Percentiles rank a stretch among this genome's conserved stretches.
Conservation (phyloP, 345 rosid genomes). For the Acer campestre region DNA sequence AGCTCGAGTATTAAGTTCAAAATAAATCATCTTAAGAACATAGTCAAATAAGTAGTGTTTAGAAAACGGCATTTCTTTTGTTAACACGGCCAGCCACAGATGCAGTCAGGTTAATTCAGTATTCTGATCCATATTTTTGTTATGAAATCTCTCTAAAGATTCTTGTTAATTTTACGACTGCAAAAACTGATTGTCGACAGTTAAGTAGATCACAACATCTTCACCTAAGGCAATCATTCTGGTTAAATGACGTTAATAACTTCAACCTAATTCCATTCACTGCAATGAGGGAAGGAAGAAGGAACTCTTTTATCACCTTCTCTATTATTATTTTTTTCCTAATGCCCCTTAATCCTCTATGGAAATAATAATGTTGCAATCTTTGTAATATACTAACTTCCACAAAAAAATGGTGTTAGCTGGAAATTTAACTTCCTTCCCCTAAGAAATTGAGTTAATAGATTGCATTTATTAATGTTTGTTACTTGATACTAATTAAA, state of each 20-base stretch:
- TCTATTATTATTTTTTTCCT: neutral
- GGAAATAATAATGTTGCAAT: neutral
- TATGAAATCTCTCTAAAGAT: neutral
- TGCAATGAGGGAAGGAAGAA: neutral
- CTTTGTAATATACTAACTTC: neutral
- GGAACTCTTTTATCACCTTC: neutral
- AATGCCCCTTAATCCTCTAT: neutral
- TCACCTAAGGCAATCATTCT: neutral
- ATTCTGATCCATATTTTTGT: neutral
- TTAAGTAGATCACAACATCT: neutral
- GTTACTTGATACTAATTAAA: neutral
- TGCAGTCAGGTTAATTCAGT: neutral
- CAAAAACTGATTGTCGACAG: neutral
- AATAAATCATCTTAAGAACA: neutral
- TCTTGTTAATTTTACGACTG: neutral
- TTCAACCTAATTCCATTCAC: neutral
- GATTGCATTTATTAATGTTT: neutral
- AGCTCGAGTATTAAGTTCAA: neutral
- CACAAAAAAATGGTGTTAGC: neutral
- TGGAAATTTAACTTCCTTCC: neutral
- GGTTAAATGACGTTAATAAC: neutral
- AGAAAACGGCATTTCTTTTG: neutral
- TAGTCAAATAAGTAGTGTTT: neutral
- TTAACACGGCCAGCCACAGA: neutral
- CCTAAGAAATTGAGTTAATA: neutral